Conservation (phyloP, 305 asterid genomes). For the Fraxinus velutina region DNA sequence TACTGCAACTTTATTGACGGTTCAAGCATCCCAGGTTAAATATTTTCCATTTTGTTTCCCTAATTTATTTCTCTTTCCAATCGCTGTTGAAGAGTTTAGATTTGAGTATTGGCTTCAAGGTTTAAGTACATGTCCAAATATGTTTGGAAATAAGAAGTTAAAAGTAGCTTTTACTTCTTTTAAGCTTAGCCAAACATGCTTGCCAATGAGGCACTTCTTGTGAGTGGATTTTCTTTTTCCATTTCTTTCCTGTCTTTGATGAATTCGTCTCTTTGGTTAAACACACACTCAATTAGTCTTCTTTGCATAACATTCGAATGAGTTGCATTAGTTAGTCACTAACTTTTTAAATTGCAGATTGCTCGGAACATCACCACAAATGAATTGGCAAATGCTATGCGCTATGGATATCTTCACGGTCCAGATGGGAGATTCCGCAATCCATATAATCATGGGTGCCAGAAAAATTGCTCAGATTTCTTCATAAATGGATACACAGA, state of each 20-base stretch:
- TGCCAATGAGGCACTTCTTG: not conserved
- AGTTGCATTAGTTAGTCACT: not conserved
- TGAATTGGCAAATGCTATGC: constrained; percentile 69
- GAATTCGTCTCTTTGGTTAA: not conserved
- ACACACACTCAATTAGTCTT: not conserved
- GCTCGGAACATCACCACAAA: constrained; percentile 86
- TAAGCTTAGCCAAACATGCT: not conserved
- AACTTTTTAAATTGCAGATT: constrained; percentile 42
- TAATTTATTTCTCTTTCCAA: not conserved
- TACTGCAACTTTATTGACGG: constrained; percentile 46
- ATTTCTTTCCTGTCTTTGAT: not conserved
- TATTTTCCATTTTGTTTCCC: constrained; percentile 19
- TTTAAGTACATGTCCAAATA: not conserved
- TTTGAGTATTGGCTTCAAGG: not conserved
- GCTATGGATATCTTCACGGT: constrained; percentile 87
- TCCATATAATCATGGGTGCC: constrained; percentile 83
- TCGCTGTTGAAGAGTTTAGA: not conserved
- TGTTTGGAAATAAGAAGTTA: not conserved
- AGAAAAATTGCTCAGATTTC: constrained; percentile 85
- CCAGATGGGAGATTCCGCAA: constrained; percentile 85
- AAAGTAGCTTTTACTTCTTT: not conserved
- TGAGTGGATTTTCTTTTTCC: not conserved
- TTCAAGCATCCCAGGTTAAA: constrained; percentile 73
- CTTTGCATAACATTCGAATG: not conserved
- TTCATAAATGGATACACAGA: constrained; percentile 66